Percentiles rank a stretch among this genome's conserved stretches.
phyloP scores from a whole-genome alignment of 1,284 basidiomycete genomes.

The Pterulicium gracile region DNA sequence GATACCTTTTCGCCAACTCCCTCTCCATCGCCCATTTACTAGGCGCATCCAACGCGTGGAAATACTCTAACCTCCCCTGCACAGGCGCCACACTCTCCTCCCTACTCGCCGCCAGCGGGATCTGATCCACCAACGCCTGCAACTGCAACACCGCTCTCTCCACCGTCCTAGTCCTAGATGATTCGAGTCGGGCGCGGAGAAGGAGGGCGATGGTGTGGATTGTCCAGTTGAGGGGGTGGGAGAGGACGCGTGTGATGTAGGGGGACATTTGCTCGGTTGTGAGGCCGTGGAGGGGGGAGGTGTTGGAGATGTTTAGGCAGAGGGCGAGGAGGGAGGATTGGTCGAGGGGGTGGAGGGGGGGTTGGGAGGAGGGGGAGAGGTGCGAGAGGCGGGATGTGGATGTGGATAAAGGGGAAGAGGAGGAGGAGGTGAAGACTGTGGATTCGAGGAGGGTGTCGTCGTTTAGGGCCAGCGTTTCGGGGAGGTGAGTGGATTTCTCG shows the following conservation, averaged over 20 bases:
- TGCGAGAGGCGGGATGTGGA: conserved; percentile 37
- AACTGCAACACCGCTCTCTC: conserved; percentile 85
- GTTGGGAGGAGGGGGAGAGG: conserved; percentile 78
- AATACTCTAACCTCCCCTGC: conserved; percentile 66
- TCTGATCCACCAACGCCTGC: conserved; percentile 89
- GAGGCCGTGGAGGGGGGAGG: conserved; percentile 77
- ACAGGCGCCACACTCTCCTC: too few relatives aligned
- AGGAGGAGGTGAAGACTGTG: conserved; percentile 78
- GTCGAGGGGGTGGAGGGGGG: conserved; percentile 81
- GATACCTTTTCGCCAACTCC: conserved; percentile 76
- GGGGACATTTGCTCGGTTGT: conserved; percentile 86
- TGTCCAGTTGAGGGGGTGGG: conserved; percentile 87
- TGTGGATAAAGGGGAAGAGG: conserved; percentile 19
- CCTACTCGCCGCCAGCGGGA: conserved; percentile 75
- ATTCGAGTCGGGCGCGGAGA: conserved; percentile 81
- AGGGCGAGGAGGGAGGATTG: conserved; percentile 85
- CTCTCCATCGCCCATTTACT: conserved; percentile 87
- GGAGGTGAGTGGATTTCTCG: conserved; percentile 30
- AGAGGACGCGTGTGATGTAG: conserved; percentile 78
- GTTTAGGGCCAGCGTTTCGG: conserved; percentile 78
- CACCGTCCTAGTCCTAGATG: conserved; percentile 78
- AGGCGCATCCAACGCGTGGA: conserved; percentile 73
- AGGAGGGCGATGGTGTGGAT: conserved; percentile 91
- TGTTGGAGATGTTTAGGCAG: conserved; percentile 85
- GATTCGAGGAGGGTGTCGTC: conserved; percentile 96